Base-by-base conservation (phyloP, 1,284 basidiomycete species). In the Ustilago trichophora region DNA sequence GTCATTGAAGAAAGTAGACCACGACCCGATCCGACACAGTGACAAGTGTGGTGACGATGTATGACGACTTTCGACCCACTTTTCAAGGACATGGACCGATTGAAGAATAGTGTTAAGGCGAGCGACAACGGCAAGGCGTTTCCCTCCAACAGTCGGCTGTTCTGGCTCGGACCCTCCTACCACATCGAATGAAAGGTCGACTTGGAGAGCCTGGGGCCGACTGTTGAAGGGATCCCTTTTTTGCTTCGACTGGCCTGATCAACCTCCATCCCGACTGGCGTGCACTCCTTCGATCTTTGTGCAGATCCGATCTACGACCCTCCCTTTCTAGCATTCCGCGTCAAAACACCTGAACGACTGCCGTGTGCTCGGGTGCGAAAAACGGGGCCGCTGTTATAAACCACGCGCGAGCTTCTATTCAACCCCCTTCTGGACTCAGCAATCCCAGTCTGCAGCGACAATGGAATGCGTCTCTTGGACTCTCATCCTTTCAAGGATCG, bases 121-220 rank as follows among this genome's bases (percentile, higher is more conserved):
- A 53, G 35, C 46, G 51, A 55, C 34, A 43, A 42, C 37, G 16
- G 34, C n/a, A n/a, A n/a, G n/a, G n/a, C n/a, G n/a, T n/a, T n/a
- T n/a, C n/a, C n/a, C 22, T 25, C 32, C 49, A 36, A 38, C 41
- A 27, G 49, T 41, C 26, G 54, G 42, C 65, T 53, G 58, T 68
- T 68, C 65, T 68, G 65, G 58, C 40, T 68, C 58, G 58, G 65
- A 68, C 65, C 65, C 49, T 35, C 31, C 26, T n/a, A n/a, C n/a
- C 35, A 40, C 34, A 35, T 44, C 49, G 2, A 56, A 68, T 56
- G 58, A 32, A 68, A 68, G 65, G 65, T 68, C 65, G n/a, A 49
- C 34, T 52, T 68, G 65, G 54, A 68, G 65, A 68, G 65, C 65
- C 58, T 62, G 32, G 65, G 57, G 65, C 35, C 38, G 34, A 21